Percentiles rank a stretch among this genome's conserved stretches.
phyloP scores from a whole-genome alignment of 306 rosid species.

The Spatholobus suberectus region DNA sequence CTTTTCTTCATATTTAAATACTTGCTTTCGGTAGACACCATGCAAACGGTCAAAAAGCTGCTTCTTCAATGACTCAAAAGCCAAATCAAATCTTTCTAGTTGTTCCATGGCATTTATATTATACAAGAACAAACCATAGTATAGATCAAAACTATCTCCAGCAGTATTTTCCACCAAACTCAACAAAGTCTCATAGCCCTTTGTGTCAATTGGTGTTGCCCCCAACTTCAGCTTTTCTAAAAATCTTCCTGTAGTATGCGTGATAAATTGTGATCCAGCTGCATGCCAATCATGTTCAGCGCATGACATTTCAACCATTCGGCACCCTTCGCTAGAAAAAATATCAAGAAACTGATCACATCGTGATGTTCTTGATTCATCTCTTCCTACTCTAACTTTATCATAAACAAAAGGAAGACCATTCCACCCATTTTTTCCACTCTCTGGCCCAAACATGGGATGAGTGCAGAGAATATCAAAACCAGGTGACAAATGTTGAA shows the following conservation, averaged over 20 bases:
- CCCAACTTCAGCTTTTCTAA: slow-evolving; percentile 70
- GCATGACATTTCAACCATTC: slow-evolving; percentile 94
- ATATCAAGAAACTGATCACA: slow-evolving; percentile 76
- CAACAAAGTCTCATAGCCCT: slow-evolving; percentile 82
- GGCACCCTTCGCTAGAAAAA: slow-evolving; percentile 81
- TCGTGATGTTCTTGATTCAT: slow-evolving; percentile 61
- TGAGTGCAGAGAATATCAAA: slow-evolving; percentile 90
- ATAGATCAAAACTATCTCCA: slow-evolving; percentile 90
- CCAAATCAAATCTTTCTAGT: slow-evolving; percentile 67
- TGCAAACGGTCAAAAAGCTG: slow-evolving; percentile 79
- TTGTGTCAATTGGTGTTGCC: slow-evolving; percentile 80
- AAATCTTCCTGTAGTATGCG: slow-evolving; percentile 86
- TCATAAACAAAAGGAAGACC: slow-evolving; percentile 78
- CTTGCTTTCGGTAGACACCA: slow-evolving; percentile 57
- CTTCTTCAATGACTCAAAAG: slow-evolving; percentile 76
- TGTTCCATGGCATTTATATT: slow-evolving; percentile 86
- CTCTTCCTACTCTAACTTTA: slow-evolving; percentile 71
- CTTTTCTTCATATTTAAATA: slow-evolving; percentile 57
- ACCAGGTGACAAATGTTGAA: slow-evolving; percentile 63
- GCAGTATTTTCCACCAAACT: slow-evolving; percentile 83
- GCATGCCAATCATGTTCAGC: slow-evolving; percentile 89
- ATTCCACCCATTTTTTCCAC: slow-evolving; percentile 86
- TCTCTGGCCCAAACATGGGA: slow-evolving; percentile 98
- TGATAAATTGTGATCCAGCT: slow-evolving; percentile 90
- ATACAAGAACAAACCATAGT: slow-evolving; percentile 90